Conservation (phyloP, 345 rosid genomes). For the Linum tenue region DNA sequence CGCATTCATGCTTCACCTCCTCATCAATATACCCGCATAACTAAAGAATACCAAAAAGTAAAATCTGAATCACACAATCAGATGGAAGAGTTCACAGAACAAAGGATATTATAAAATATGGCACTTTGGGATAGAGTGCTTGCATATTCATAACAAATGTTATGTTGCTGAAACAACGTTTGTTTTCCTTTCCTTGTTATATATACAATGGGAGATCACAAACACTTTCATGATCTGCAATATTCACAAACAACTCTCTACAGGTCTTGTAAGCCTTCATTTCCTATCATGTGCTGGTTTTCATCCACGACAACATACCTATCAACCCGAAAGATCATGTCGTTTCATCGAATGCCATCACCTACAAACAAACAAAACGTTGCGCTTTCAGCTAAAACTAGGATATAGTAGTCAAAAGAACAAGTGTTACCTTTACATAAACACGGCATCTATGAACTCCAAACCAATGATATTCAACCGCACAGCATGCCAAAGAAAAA, state of each 20-base stretch:
- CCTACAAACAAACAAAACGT: conserved; percentile 19
- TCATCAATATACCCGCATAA: no score
- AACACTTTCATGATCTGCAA: conserved; percentile 19
- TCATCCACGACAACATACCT: conserved; percentile 29
- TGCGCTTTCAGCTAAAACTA: neutral
- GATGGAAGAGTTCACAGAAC: no score
- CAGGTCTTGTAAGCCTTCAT: conserved; percentile 11
- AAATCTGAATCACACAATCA: no score
- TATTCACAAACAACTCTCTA: conserved; percentile 36
- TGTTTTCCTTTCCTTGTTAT: neutral
- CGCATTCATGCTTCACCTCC: no score
- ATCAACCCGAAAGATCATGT: conserved; percentile 22
- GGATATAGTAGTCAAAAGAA: neutral
- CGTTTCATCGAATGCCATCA: conserved; percentile 58
- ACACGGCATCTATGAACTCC: no score
- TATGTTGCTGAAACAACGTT: conserved; percentile 5
- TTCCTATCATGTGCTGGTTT: conserved; percentile 11
- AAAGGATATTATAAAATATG: neutral
- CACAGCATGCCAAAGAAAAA: neutral
- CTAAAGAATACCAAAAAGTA: no score
- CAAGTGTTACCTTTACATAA: no score
- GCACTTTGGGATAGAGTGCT: neutral
- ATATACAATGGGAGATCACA: conserved; percentile 19
- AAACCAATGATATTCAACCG: no score
- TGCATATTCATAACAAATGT: conserved; percentile 1